A percentile compares a stretch with the other conserved stretches of the same genome.
phyloP scores from a whole-genome alignment of 371 early-diverging fungal species.

The Phascolomyces articulosus region DNA sequence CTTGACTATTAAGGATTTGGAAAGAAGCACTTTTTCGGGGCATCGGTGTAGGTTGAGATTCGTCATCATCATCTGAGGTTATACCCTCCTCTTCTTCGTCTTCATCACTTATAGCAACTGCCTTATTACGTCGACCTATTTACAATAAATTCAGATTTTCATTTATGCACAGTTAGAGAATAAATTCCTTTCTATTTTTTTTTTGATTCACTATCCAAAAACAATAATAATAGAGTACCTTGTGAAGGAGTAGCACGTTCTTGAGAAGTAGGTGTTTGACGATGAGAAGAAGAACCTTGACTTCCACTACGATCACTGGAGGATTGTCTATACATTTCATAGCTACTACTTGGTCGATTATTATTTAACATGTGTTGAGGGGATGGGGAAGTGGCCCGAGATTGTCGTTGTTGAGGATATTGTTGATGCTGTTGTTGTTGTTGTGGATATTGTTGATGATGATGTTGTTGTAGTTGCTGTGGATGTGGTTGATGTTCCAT shows the following conservation, averaged over 20 bases:
- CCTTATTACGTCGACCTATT: background rate
- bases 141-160: no score
- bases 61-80: slow-evolving; percentile 5
- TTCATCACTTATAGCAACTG: slow-evolving; percentile 8
- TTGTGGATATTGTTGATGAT: no score
- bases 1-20: slow-evolving; percentile 2
- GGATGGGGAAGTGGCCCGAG: slow-evolving; percentile 6
- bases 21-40: slow-evolving; percentile 8
- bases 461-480: slow-evolving; percentile 9
- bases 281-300: background rate
- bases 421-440: slow-evolving; percentile 7
- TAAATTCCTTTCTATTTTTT: background rate
- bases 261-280: background rate
- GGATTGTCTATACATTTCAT: slow-evolving; percentile 14
- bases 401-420: slow-evolving; percentile 18
- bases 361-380: background rate
- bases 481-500: slow-evolving; percentile 1
- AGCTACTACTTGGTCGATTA: slow-evolving; percentile 6
- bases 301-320: slow-evolving; percentile 13
- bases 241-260: background rate
- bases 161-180: background rate
- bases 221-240: no score
- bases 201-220: background rate
- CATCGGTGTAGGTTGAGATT: slow-evolving; percentile 8
- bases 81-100: background rate